Evolutionary conservation across 805 yeast species (phyloP), one percentile per base, ranked within the genome.

Genomic region (Candida sphagnicola): DNA sequence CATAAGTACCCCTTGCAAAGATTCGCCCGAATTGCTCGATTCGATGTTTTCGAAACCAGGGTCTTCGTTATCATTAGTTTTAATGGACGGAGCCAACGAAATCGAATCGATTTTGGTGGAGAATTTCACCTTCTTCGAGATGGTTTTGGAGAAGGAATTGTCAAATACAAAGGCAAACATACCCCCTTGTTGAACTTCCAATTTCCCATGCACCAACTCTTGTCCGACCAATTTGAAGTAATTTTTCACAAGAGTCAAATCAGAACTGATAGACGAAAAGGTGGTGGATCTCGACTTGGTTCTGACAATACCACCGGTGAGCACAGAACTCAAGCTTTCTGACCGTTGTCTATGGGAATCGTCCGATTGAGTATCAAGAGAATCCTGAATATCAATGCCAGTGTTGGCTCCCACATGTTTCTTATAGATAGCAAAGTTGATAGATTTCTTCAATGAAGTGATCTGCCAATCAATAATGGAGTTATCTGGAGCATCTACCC

Each of bases 111-210:
- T 49, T 34, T 58, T 58, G 10, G 59, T 46, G 39, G 80, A 75
- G 59, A 89, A 89, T 40, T 80, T 67, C 1, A 91, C 79, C 43
- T 84, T 87, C 59, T 91, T 93, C 34, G 88, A 80, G 16, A 81
- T 82, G 23, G 83, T 86, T 53, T 85, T 88, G 23, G 96, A 83
- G 50, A 89, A 87, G 0, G 95, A 84, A 62, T 91, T 91, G 61
- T 91, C 98, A 54, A 91, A 84, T 18, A 93, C 82, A 56, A 91
- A 85, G 0, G 96, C 97, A 61, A 76, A 84, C 51, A 82, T 74
- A 1, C 91, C 91, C 6, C 82, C 85, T 17, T 71, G 66, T 2
- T 59, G 60, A 2, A 82, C 82, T n/a, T 70, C 68, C 42, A 82
- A 68, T 18, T 69, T 62, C 1, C 90, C 95, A 35, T 77, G 77